phyloP scores from a whole-genome alignment of 148 eudicot species.

The Camellia japonica region DNA sequence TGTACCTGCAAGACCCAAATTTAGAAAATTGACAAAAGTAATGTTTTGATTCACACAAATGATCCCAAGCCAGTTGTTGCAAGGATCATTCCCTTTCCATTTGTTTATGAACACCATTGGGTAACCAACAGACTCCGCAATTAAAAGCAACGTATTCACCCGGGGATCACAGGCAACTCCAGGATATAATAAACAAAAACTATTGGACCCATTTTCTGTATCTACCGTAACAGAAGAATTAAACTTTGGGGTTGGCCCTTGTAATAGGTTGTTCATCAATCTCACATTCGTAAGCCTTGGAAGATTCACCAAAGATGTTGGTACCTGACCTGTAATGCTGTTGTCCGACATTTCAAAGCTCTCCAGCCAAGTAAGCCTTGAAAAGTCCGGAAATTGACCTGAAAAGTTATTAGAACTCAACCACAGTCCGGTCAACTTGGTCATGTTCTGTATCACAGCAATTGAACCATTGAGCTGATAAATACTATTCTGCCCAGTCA shows the following conservation, averaged over 20 bases:
- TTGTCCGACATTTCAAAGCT: slow-evolving; percentile 66
- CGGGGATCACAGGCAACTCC: slow-evolving; percentile 62
- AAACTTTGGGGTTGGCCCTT: slow-evolving; percentile 81
- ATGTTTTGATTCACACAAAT: slow-evolving; percentile 68
- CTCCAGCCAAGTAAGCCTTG: slow-evolving; percentile 37
- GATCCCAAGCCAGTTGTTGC: slow-evolving; percentile 76
- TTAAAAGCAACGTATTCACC: slow-evolving; percentile 52
- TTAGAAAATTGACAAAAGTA: slow-evolving; percentile 67
- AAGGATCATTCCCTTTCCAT: slow-evolving; percentile 85
- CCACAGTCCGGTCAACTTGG: slow-evolving; percentile 74
- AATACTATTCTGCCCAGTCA: slow-evolving; percentile 67
- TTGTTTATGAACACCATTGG: slow-evolving; percentile 61
- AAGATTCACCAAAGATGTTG: slow-evolving; percentile 52
- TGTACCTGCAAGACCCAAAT: slow-evolving; percentile 66
- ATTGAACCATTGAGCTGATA: slow-evolving; percentile 59
- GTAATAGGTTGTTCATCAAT: slow-evolving; percentile 79
- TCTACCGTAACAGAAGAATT: slow-evolving; percentile 54
- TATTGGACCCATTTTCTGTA: slow-evolving; percentile 46
- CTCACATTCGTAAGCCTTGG: slow-evolving; percentile 59
- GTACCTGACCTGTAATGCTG: slow-evolving; percentile 67
- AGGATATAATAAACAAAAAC: slow-evolving; percentile 67
- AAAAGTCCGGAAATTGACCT: slow-evolving; percentile 84
- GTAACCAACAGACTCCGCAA: slow-evolving; percentile 58
- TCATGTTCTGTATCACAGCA: slow-evolving; percentile 83
- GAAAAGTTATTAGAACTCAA: slow-evolving; percentile 71